Evolutionary conservation across 768 basidiomycete species (phyloP), one percentile per base, ranked within the genome.

Genomic region (Leccinum broughii): DNA sequence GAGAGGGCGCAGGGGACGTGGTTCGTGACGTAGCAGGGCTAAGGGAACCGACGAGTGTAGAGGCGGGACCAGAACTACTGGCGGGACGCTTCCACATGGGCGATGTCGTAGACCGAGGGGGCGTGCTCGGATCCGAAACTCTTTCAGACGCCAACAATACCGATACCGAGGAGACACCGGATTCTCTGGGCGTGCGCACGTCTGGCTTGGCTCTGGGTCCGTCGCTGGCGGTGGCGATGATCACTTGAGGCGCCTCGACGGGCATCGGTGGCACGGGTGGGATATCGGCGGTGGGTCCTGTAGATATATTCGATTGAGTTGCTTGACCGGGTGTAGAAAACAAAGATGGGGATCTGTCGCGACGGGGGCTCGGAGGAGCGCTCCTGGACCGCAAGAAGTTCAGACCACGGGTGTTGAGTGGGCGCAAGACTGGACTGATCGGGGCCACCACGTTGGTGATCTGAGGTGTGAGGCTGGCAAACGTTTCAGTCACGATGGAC

Each of bases 301-400:
- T 30, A 4, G 48, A 24, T 9, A 44, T 15, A n/a, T 51, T 54
- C 1, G 24, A 34, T 41, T 51, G 62, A 50, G 54, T 46, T 28
- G 41, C 24, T 44, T 61, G 62, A 20, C 55, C 34, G 10, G 62
- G 62, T 7, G 41, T 10, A 32, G 64, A 55, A 34, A 57, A 28
- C 35, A 62, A 3, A 2, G 65, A 59, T 2, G 9, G 59, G 10
- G 30, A 24, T 59, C 49, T 64, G 50, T 34, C 24, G 46, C 68
- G 62, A 51, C 81, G 72, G 14, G 82, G 82, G 48, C 80, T 80
- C 6, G 86, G 84, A 24, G 86, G 86, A 1, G 85, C 85, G 64
- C 85, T 86, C 59, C 75, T 78, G 0, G 85, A 80, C 35, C 83
- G 76, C 59, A 87, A 71, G 62, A 86, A 84, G 24, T 75, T 76